Evolutionary conservation across 106 monocot species (phyloP), one percentile per base, ranked within the genome.

Genomic region (Agapanthus africanus): DNA sequence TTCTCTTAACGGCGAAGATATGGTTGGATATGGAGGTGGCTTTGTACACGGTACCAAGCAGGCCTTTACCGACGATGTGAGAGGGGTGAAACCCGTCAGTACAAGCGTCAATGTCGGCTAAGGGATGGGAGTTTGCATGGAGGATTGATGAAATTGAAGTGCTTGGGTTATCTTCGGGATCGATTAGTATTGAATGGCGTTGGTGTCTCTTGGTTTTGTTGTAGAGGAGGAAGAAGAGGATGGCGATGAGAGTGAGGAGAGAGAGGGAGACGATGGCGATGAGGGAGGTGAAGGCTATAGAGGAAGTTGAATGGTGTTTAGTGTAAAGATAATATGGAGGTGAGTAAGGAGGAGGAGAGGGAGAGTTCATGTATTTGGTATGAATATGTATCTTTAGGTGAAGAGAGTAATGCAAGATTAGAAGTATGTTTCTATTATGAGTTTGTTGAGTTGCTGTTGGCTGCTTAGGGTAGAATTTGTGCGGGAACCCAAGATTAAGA

Each of bases 71-170:
- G 37, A 87, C 31, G 49, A 79, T 26, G 22, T 42, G 56, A 26
- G 76, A 54, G 1, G 60, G 59, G 70, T 79, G 76, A 46, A 86
- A 86, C 4, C 86, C 77, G 42, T 78, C 79, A 44, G 86, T 86
- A 57, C 70, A 66, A 4, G 54, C 31, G 57, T 79, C 82, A 10
- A 82, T 31, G 32, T 73, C 70, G 47, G 50, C 40, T 11, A 83
- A 67, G 0, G 79, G 74, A 9, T 69, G 32, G 2, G 73, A 57
- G 9, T n/a, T 62, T 0, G 65, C 79, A 34, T 64, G 59, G 34
- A 27, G 72, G 26, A 69, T 27, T n/a, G n/a, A n/a, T 4, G 60
- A 42, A 9, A 39, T 6, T 0, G 39, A 14, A 25, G 67, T 33
- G 9, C 54, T 27, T 34, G 36, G 36, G 13, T 67, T 18, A 0